Evolutionary conservation across 768 basidiomycete genomes (phyloP).

Genomic region (Pulveroboletus sp.): DNA sequence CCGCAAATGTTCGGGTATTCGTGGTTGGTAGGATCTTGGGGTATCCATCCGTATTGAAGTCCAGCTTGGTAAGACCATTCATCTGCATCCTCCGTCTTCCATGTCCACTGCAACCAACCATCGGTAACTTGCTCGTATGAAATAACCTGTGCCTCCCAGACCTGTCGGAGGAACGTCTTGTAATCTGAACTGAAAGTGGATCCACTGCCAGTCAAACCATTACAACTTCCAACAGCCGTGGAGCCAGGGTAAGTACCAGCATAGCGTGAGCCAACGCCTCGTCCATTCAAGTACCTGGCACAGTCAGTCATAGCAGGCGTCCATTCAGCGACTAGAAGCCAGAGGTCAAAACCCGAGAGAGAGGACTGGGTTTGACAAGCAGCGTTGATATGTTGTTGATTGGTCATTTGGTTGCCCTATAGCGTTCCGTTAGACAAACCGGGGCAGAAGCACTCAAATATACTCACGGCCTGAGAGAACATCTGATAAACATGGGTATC

Average conservation of each 20-base stretch:
- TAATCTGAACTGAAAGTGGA: conserved; percentile 70
- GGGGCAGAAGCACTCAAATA: neutral
- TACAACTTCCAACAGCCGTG: conserved; percentile 67
- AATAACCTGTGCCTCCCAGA: conserved; percentile 81
- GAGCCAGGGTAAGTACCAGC: conserved; percentile 65
- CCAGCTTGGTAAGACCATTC: conserved; percentile 92
- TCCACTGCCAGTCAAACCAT: conserved; percentile 67
- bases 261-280: conserved; percentile 63
- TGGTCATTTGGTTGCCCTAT: conserved; percentile 44
- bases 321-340: conserved; percentile 89
- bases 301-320: conserved; percentile 75
- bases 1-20: conserved; percentile 62
- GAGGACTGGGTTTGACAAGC: conserved; percentile 49
- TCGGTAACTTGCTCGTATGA: conserved; percentile 59
- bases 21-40: conserved; percentile 47
- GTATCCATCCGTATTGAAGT: conserved; percentile 80
- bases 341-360: conserved; percentile 57
- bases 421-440: neutral
- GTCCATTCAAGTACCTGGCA: conserved; percentile 62
- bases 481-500: conserved; percentile 81
- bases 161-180: conserved; percentile 77
- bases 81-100: conserved; percentile 79
- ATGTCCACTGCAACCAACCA: conserved; percentile 82
- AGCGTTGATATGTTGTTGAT: conserved; percentile 53
- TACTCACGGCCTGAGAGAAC: conserved; percentile 55